Conservation (phyloP, 2,329 filamentous ascomycete species). For the Pseudocercospora pini-densiflorae region DNA sequence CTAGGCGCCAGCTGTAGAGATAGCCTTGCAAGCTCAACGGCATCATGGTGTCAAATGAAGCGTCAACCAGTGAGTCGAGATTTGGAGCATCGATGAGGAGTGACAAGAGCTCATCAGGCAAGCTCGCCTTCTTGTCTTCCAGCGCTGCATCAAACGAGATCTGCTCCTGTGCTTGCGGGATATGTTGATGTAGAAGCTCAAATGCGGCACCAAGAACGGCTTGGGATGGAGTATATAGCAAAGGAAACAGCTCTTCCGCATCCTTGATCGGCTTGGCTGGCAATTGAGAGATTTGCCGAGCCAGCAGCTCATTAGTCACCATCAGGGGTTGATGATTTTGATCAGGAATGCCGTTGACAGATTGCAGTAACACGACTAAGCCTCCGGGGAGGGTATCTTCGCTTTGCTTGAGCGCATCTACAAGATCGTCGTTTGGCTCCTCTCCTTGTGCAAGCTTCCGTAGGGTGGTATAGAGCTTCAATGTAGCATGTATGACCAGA, state of each 20-base stretch:
- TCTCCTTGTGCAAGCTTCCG: constrained; percentile 58
- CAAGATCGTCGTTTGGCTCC: constrained; percentile 83
- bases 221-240: constrained; percentile 76
- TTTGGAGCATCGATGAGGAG: constrained; percentile 79
- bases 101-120: constrained; percentile 85
- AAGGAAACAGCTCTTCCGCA: constrained; percentile 70
- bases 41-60: constrained; percentile 67
- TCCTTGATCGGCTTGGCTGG: constrained; percentile 58
- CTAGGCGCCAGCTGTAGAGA: constrained; percentile 83
- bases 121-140: constrained; percentile 70
- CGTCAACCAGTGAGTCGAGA: constrained; percentile 67
- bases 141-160: constrained; percentile 77
- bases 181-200: constrained; percentile 75
- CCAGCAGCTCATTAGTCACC: constrained; percentile 76
- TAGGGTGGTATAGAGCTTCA: constrained; percentile 71
- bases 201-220: constrained; percentile 82
- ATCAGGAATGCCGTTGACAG: constrained; percentile 51
- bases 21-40: constrained; percentile 76
- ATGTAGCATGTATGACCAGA: constrained; percentile 66
- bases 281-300: constrained; percentile 69
- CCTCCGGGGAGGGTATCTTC: constrained; percentile 60
- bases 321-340: constrained; percentile 68
- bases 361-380: constrained; percentile 67
- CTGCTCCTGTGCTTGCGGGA: constrained; percentile 78
- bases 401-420: constrained; percentile 71